phyloP scores from a whole-genome alignment of 2,329 filamentous ascomycete species.

The Sclerotinia nivalis region DNA sequence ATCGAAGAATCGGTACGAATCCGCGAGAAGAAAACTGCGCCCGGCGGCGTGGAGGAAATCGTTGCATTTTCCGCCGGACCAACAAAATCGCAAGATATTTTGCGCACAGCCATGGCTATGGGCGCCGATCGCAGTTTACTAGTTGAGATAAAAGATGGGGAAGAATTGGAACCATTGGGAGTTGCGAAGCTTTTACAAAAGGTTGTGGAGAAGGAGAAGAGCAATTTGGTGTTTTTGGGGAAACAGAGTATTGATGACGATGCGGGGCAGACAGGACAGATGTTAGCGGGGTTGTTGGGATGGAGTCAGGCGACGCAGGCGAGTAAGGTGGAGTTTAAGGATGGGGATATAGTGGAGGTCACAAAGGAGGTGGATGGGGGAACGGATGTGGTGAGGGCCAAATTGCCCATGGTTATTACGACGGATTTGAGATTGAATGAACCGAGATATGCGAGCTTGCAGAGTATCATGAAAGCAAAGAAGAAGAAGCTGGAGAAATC shows the following conservation, averaged over 20 bases:
- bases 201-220: slow-evolving; percentile 79
- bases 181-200: slow-evolving; percentile 86
- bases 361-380: slow-evolving; percentile 94
- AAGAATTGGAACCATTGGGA: slow-evolving; percentile 82
- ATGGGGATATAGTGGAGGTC: slow-evolving; percentile 69
- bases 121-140: slow-evolving; percentile 90
- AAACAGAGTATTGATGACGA: slow-evolving; percentile 99
- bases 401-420: slow-evolving; percentile 90
- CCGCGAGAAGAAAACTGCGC: slow-evolving; percentile 77
- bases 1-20: slow-evolving; percentile 95
- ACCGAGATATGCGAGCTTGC: slow-evolving; percentile 90
- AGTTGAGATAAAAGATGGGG: slow-evolving; percentile 74
- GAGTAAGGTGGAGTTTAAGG: slow-evolving; percentile 73
- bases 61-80: slow-evolving; percentile 87
- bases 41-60: slow-evolving; percentile 83
- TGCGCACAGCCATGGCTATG: slow-evolving; percentile 98
- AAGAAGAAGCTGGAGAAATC: slow-evolving; percentile 98
- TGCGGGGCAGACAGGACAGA: slow-evolving; percentile 92
- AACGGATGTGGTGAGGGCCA: slow-evolving; percentile 81
- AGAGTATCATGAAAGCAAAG: slow-evolving; percentile 99
- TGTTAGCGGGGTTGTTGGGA: slow-evolving; percentile 87
- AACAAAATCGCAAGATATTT: slow-evolving; percentile 80
- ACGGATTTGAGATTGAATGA: slow-evolving; percentile 94
- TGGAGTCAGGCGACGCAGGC: slow-evolving; percentile 97
- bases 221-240: slow-evolving; percentile 89